phyloP scores from a whole-genome alignment of 352 stramenopile genomes.

The Phytophthora europaea region DNA sequence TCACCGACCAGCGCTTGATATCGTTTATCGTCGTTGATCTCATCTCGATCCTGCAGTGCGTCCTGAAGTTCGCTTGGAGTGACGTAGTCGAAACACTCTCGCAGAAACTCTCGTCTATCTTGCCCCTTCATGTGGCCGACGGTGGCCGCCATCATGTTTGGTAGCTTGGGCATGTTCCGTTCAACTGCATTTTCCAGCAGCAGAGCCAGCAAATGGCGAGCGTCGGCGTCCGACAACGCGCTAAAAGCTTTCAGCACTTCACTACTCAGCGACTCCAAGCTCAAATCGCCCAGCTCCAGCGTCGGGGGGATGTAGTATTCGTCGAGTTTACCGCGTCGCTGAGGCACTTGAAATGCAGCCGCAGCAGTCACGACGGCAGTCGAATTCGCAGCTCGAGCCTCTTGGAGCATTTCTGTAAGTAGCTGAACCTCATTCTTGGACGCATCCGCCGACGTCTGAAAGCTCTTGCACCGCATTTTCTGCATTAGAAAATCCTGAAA shows the following conservation, averaged over 20 bases:
- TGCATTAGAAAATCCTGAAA: constrained; percentile 49
- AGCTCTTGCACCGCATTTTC: constrained; percentile 32
- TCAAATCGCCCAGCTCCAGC: constrained; percentile 49
- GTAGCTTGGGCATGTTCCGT: constrained; percentile 46
- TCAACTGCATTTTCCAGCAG: constrained; percentile 55
- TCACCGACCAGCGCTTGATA: constrained; percentile 63
- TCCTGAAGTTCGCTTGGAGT: constrained; percentile 61
- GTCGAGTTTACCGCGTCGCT: constrained; percentile 26
- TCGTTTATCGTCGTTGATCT: constrained; percentile 67
- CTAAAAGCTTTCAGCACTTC: constrained; percentile 66
- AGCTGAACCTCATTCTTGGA: constrained; percentile 50
- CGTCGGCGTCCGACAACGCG: constrained; percentile 45
- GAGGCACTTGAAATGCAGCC: constrained; percentile 6
- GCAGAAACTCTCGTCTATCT: constrained; percentile 56
- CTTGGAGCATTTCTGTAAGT: constrained; percentile 55
- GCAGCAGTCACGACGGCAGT: constrained; percentile 21
- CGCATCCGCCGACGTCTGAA: constrained; percentile 24
- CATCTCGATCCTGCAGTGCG: constrained; percentile 56
- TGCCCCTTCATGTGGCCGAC: constrained; percentile 57
- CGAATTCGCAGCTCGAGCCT: constrained; percentile 30
- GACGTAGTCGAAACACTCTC: constrained; percentile 72
- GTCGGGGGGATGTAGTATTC: constrained; percentile 36
- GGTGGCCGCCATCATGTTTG: constrained; percentile 48
- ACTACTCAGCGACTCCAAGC: constrained; percentile 49
- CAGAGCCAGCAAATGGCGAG: constrained; percentile 43